Evolutionary conservation across 2,329 filamentous ascomycete genomes (phyloP), one percentile per base, ranked within the genome.

Genomic region (Sarocladium strictum): DNA sequence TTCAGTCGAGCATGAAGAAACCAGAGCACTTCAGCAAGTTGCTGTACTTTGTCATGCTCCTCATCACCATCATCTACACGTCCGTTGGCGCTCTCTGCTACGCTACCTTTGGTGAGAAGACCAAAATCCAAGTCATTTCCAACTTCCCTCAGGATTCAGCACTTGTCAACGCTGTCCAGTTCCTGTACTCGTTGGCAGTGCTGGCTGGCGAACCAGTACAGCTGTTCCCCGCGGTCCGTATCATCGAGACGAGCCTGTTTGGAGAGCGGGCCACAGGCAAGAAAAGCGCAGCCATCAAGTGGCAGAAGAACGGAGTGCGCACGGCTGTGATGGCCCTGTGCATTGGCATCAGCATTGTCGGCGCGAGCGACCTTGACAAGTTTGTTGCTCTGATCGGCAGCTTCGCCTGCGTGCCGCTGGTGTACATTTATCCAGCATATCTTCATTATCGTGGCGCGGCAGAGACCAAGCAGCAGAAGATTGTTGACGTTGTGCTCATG

Each of bases 91-190:
- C 83, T 0, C 77, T 90, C 21, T 89, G 85, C 67, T 90, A 90
- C 66, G 86, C 84, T 15, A 87, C 86, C 0, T 90, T 90, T 64
- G 87, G 87, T 52, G 75, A 79, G 54, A 68, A 77, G 54, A 89
- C 87, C 9, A 79, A 81, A 62, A 89, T 88, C 56, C 85, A 90
- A 63, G 81, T 90, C 68, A 89, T 90, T 65, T 83, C 84, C 69
- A 90, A 90, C 67, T 89, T 84, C 62, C 87, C 87, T 0, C 86
- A 89, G 62, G 75, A 77, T 60, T 86, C 79, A 67, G 78, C 79
- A 54, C 75, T 90, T n/a, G 87, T 90, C 72, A 89, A 90, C 59
- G 81, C 83, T 0, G 85, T 90, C 7, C 87, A 90, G 62, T 85
- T 89, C 64, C 73, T 90, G 53, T 90, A 90, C 72, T 84, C 85